Percentiles rank a stretch among this genome's conserved stretches.
These are phyloP conservation scores for Polyplosphaeria fusca DNA, from an alignment of 495 filamentous ascomycete species.

Conservation along the genomic window DNA sequence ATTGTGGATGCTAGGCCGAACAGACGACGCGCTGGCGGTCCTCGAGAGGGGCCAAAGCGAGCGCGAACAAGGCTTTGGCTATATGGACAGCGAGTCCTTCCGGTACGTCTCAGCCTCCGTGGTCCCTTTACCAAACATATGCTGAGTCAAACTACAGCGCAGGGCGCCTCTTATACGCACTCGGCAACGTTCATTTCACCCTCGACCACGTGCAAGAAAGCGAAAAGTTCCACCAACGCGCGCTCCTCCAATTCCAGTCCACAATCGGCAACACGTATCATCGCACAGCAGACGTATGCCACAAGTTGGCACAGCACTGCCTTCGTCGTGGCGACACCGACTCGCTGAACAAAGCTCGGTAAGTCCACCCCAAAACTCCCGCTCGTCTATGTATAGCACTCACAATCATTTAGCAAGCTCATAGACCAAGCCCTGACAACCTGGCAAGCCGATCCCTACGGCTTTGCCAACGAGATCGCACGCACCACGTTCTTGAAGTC, in stretches of 20 bases:
- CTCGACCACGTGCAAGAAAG: background rate
- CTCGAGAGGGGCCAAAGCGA: background rate
- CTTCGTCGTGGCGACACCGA: background rate
- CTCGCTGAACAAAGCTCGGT: too few species aligned
- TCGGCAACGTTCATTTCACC: background rate
- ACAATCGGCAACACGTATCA: background rate
- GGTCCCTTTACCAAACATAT: background rate
- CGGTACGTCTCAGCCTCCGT: background rate
- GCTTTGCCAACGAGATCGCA: background rate
- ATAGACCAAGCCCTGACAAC: background rate
- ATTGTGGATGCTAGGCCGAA: background rate
- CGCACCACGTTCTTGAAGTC: background rate
- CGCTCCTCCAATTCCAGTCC: background rate
- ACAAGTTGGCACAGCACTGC: background rate
- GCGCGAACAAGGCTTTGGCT: background rate
- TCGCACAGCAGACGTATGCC: background rate
- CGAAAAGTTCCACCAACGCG: background rate
- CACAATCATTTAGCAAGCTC: too few species aligned
- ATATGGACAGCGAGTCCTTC: background rate
- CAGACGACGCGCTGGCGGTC: background rate
- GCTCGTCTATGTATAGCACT: too few species aligned
- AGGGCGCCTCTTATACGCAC: background rate
- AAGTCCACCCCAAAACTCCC: too few species aligned
- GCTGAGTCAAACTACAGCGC: background rate
- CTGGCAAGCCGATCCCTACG: background rate